Evolutionary conservation across 352 stramenopile genomes (phyloP).

Genomic region (Phytophthora cactorum): DNA sequence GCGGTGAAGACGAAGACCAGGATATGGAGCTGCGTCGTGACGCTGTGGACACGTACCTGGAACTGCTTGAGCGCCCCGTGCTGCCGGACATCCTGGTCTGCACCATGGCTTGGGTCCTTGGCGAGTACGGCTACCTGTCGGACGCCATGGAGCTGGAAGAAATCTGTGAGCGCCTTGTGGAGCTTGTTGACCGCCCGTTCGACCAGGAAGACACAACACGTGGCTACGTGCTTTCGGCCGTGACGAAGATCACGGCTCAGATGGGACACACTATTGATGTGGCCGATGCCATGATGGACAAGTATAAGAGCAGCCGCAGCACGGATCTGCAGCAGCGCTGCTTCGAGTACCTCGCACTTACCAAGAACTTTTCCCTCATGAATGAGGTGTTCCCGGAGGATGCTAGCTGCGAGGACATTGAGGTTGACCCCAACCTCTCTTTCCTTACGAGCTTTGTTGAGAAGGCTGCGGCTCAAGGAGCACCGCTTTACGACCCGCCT

Average conservation of each 20-base stretch:
- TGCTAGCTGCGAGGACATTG: slow-evolving; percentile 94
- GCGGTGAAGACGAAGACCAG: slow-evolving; percentile 96
- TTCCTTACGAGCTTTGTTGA: slow-evolving; percentile 97
- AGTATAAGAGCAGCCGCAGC: slow-evolving; percentile 96
- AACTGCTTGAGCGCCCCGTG: slow-evolving; percentile 95
- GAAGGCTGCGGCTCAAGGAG: slow-evolving; percentile 91
- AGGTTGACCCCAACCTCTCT: slow-evolving; percentile 95
- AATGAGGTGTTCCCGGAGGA: slow-evolving; percentile 96
- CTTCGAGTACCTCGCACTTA: slow-evolving; percentile 97
- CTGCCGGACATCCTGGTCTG: slow-evolving; percentile 96
- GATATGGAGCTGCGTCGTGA: slow-evolving; percentile 97
- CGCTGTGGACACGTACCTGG: slow-evolving; percentile 97
- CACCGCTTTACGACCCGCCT: slow-evolving; percentile 94
- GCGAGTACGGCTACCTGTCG: slow-evolving; percentile 99
- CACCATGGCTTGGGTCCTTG: slow-evolving; percentile 98
- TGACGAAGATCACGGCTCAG: slow-evolving; percentile 99
- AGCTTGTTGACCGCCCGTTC: slow-evolving; percentile 89
- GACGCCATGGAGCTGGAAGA: slow-evolving; percentile 93
- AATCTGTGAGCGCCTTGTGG: slow-evolving; percentile 95
- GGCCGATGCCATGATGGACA: slow-evolving; percentile 95
- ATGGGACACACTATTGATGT: slow-evolving; percentile 90
- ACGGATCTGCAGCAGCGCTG: slow-evolving; percentile 98
- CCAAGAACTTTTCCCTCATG: slow-evolving; percentile 93
- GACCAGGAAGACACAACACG: slow-evolving; percentile 93
- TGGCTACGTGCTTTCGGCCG: slow-evolving; percentile 95